phyloP scores from a whole-genome alignment of 139 green algal species.

The Marvania coccoides region DNA sequence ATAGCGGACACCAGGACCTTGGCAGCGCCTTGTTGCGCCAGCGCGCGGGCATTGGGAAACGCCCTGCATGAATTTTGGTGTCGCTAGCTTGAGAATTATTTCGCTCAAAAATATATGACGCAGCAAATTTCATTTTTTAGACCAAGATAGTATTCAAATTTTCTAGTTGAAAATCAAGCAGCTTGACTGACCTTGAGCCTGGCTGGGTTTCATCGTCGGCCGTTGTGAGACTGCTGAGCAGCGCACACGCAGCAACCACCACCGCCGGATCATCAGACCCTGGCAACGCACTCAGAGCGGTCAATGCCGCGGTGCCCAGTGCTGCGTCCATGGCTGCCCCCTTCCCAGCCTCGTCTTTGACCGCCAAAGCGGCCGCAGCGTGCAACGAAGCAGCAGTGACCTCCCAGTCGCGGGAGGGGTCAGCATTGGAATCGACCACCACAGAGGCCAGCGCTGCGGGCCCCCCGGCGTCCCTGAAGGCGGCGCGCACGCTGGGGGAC shows the following conservation, averaged over 20 bases:
- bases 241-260: conserved; percentile 18
- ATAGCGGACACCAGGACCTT: conserved; percentile 28
- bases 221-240: conserved; percentile 40
- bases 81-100: not conserved
- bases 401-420: not conserved
- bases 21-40: conserved; percentile 35
- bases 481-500: too few species aligned
- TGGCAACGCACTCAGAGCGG: not conserved
- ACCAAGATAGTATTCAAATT: not conserved
- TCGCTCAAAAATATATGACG: not conserved
- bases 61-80: conserved; percentile 26
- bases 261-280: not conserved
- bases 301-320: conserved; percentile 2
- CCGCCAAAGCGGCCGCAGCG: conserved; percentile 20
- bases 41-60: conserved; percentile 39
- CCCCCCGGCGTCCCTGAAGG: not conserved
- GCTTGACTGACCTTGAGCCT: conserved; percentile 19
- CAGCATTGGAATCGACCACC: not conserved
- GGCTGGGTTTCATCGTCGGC: conserved; percentile 55
- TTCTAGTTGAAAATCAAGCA: not conserved
- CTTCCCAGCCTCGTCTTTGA: conserved; percentile 54
- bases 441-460: not conserved
- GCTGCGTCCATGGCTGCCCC: conserved; percentile 25
- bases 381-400: conserved; percentile 20
- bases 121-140: not conserved